Evolutionary conservation across 2,329 filamentous ascomycete species (phyloP).

Genomic region (Periglandula ipomoeae): DNA sequence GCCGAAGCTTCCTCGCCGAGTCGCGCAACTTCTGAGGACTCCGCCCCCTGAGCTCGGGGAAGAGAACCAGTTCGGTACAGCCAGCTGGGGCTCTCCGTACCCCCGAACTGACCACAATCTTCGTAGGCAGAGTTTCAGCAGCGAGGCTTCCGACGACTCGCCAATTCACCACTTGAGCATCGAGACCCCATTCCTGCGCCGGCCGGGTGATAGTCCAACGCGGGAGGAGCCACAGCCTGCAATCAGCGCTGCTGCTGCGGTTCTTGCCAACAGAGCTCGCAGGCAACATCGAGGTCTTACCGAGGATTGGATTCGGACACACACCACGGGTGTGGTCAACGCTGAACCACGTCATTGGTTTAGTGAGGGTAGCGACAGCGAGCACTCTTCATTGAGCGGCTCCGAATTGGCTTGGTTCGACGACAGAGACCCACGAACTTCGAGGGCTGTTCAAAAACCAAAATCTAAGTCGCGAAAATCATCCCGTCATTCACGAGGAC

Average conservation of each 20-base stretch:
- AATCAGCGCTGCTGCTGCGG: conserved; percentile 48
- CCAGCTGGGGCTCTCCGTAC: conserved; percentile 90
- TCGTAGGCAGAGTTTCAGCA: conserved; percentile 44
- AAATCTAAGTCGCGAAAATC: conserved; percentile 12
- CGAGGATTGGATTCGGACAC: conserved; percentile 79
- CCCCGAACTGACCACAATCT: conserved; percentile 51
- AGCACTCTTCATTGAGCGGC: conserved; percentile 66
- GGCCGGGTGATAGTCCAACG: conserved; percentile 32
- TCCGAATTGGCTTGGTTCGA: conserved; percentile 47
- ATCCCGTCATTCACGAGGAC: conserved; percentile 33
- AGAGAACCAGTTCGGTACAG: conserved; percentile 50
- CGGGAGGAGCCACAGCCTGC: conserved; percentile 20
- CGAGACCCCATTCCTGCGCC: conserved; percentile 52
- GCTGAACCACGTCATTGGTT: conserved; percentile 73
- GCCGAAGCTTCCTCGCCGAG: conserved; percentile 48
- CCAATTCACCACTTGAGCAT: conserved; percentile 54
- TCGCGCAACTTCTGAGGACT: conserved; percentile 46
- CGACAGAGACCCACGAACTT: conserved; percentile 38
- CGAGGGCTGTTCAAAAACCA: conserved; percentile 27
- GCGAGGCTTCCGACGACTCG: conserved; percentile 50
- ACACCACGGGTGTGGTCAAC: conserved; percentile 61
- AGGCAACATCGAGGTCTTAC: conserved; percentile 56
- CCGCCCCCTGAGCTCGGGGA: conserved; percentile 29
- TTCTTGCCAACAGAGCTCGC: conserved; percentile 54
- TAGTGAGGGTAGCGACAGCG: conserved; percentile 63